phyloP scores from a whole-genome alignment of 179 eudicot species.

The Patellifolia procumbens region DNA sequence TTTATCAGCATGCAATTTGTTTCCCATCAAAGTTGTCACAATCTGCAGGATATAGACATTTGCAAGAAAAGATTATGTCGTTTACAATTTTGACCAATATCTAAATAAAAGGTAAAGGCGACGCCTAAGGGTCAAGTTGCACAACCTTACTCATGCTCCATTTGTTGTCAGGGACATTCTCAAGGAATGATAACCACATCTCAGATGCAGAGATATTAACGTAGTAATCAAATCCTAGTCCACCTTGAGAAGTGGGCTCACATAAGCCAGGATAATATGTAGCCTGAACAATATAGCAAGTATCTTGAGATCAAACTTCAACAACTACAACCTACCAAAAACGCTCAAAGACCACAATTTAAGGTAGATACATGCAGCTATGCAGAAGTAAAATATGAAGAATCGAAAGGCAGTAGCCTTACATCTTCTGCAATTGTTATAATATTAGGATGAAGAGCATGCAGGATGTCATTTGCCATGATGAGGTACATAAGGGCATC shows the following conservation, averaged over 20 bases:
- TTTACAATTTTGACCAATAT: slow-evolving; percentile 10
- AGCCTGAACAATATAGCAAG: slow-evolving; percentile 51
- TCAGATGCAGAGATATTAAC: slow-evolving; percentile 86
- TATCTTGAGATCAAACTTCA: slow-evolving; percentile 3
- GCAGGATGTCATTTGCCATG: slow-evolving; percentile 89
- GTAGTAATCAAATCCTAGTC: slow-evolving; percentile 95
- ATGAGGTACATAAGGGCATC: slow-evolving; percentile 84
- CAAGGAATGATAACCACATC: slow-evolving; percentile 79
- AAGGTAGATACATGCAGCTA: neutral
- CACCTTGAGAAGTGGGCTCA: slow-evolving; percentile 94
- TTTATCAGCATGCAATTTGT: slow-evolving; percentile 53
- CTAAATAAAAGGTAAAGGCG: neutral
- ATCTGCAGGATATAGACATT: slow-evolving; percentile 49
- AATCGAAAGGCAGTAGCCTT: slow-evolving; percentile 35
- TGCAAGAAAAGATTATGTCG: neutral
- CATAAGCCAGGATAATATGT: slow-evolving; percentile 90
- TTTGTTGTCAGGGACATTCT: slow-evolving; percentile 72
- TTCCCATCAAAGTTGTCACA: slow-evolving; percentile 66
- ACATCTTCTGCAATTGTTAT: slow-evolving; percentile 98
- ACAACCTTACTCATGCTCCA: slow-evolving; percentile 98
- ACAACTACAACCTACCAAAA: neutral
- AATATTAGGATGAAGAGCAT: slow-evolving; percentile 81
- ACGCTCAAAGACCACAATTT: neutral
- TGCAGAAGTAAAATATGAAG: neutral
- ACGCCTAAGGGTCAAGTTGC: neutral